phyloP scores from a whole-genome alignment of 1,284 basidiomycete species.

The Pascua sp. region DNA sequence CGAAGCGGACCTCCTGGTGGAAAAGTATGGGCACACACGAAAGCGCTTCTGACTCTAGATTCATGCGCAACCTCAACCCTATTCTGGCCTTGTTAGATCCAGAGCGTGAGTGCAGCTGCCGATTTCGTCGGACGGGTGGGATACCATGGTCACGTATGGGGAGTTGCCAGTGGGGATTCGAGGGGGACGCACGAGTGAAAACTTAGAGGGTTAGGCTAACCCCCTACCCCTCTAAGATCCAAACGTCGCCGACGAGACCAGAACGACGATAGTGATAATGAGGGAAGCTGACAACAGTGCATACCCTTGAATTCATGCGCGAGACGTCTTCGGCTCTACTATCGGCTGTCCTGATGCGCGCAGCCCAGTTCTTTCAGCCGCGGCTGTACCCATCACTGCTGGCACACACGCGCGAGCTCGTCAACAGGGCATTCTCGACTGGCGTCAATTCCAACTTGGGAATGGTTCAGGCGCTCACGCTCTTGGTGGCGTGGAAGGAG shows the following conservation, averaged over 20 bases:
- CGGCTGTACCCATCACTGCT: slow-evolving; percentile 1
- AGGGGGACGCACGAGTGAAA: too few relatives aligned
- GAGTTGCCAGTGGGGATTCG: too few relatives aligned
- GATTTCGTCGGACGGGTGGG: not conserved
- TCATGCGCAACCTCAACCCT: slow-evolving; percentile 5
- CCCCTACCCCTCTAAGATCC: too few relatives aligned
- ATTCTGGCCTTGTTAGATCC: slow-evolving; percentile 13
- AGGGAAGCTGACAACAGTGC: slow-evolving; percentile 1
- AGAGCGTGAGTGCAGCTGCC: slow-evolving; percentile 8
- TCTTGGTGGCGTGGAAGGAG: slow-evolving; percentile 19
- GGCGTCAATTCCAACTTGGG: slow-evolving; percentile 2
- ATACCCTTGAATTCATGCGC: slow-evolving; percentile 9
- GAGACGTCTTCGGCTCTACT: slow-evolving; percentile 7
- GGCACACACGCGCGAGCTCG: slow-evolving; percentile 6
- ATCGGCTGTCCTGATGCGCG: slow-evolving; percentile 7
- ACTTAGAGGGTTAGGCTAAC: too few relatives aligned
- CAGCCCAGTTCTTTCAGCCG: slow-evolving; percentile 7
- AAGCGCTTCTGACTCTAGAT: not conserved
- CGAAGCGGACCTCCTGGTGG: not conserved
- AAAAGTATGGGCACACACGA: not conserved
- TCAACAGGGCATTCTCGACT: slow-evolving; percentile 3
- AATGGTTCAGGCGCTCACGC: slow-evolving; percentile 12
- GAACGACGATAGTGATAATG: too few relatives aligned
- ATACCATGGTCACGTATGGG: too few relatives aligned
- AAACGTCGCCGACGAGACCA: too few relatives aligned